phyloP scores from a whole-genome alignment of 345 rosid genomes.

The Hibiscus trionum region DNA sequence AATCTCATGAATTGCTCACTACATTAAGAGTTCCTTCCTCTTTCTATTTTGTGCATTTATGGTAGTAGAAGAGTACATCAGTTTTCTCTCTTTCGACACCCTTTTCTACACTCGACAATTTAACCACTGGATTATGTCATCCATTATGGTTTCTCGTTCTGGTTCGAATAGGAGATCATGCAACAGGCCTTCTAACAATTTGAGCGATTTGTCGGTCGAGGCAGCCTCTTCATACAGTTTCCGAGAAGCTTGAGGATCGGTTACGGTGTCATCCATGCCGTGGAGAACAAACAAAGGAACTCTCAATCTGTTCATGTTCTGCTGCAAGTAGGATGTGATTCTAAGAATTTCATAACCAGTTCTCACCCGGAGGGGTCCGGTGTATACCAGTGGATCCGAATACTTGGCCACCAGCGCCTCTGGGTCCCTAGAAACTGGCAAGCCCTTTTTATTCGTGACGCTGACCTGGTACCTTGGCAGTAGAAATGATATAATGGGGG shows the following conservation, averaged over 20 bases:
- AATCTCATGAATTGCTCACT: background rate
- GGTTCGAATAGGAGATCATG: conserved; percentile 91
- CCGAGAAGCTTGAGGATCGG: conserved; percentile 52
- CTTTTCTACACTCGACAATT: background rate
- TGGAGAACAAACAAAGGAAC: conserved; percentile 41
- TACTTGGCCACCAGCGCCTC: conserved; percentile 4
- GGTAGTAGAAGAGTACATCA: background rate
- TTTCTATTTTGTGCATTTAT: background rate
- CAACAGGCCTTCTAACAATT: conserved; percentile 58
- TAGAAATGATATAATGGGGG: background rate
- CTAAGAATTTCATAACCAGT: conserved; percentile 1
- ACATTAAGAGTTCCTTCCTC: background rate
- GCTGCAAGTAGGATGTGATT: conserved; percentile 1
- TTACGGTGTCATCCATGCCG: conserved; percentile 68
- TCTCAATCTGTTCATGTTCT: background rate
- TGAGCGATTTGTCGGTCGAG: conserved; percentile 63
- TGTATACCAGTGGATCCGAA: background rate
- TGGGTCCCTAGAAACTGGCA: conserved; percentile 3
- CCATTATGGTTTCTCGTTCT: conserved; percentile 49
- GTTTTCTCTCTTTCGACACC: background rate
- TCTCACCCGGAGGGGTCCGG: background rate
- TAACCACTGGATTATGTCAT: conserved; percentile 6
- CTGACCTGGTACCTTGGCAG: background rate
- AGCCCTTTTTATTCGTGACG: background rate
- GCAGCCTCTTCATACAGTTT: conserved; percentile 62